Conservation (phyloP, 169 alveolate species). For the Eimeria maxima region DNA sequence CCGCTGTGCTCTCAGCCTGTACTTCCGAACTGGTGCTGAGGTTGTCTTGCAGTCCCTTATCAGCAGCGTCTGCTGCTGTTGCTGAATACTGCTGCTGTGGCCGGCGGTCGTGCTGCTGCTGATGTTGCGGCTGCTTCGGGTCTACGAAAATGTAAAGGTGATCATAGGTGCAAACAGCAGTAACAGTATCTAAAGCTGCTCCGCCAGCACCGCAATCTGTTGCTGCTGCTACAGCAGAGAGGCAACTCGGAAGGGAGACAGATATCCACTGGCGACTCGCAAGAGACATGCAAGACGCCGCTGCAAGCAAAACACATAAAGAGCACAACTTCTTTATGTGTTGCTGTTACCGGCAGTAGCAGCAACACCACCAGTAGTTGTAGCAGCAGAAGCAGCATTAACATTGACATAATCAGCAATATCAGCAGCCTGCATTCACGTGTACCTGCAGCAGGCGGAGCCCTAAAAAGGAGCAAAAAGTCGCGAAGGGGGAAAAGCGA, state of each 20-base stretch:
- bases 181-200: neutral
- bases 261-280: neutral
- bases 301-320: neutral
- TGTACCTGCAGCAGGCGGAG: conserved; percentile 38
- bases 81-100: neutral
- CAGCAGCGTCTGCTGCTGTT: neutral
- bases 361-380: neutral
- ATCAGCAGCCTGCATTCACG: neutral
- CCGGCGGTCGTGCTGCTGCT: neutral
- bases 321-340: neutral
- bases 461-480: neutral
- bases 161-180: neutral
- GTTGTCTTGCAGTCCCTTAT: neutral
- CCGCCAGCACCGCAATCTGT: neutral
- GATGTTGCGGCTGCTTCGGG: neutral
- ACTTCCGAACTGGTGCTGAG: neutral
- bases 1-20: neutral
- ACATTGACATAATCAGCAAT: too few relatives aligned
- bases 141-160: neutral
- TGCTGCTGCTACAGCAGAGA: neutral
- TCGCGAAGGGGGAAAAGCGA: neutral
- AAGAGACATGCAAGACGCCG: neutral
- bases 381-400: neutral
- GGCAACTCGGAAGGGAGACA: neutral
- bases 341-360: too few relatives aligned